A percentile compares a stretch with the other conserved stretches of the same genome.
phyloP scores from a whole-genome alignment of 208 protist species.

The Trypanosoma cruzi region DNA sequence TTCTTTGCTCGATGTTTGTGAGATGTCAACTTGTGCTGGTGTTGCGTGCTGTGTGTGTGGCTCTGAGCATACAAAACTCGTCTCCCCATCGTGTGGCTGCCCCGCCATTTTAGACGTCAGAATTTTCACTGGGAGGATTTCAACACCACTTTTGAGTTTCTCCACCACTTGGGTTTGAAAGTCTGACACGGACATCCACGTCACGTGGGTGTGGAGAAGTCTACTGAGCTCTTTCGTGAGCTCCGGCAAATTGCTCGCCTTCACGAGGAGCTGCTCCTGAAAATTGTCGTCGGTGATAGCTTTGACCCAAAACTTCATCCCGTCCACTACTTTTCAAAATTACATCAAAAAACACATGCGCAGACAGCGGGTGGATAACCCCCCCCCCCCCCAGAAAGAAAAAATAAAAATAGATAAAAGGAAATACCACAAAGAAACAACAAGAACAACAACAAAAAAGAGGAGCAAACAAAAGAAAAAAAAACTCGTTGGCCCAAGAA shows the following conservation, averaged over 20 bases:
- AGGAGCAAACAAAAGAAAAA: neutral
- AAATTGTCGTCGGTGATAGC: conserved; percentile 50
- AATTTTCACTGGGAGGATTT: conserved; percentile 54
- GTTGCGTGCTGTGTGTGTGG: neutral
- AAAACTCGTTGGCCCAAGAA: too few species aligned
- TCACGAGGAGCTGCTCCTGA: conserved; percentile 66
- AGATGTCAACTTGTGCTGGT: neutral
- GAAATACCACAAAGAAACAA: neutral
- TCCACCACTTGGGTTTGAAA: conserved; percentile 65
- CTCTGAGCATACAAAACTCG: conserved; percentile 1
- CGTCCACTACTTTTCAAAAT: neutral
- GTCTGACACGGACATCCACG: conserved; percentile 43
- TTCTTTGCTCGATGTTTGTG: neutral
- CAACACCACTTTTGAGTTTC: conserved; percentile 38
- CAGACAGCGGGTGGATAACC: too few species aligned
- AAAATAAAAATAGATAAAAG: too few species aligned
- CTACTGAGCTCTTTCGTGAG: conserved; percentile 32
- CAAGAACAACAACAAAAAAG: neutral
- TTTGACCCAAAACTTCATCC: conserved; percentile 78
- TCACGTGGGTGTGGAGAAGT: conserved; percentile 43
- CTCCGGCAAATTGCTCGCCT: conserved; percentile 35
- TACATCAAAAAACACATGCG: too few species aligned
- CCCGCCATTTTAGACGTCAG: conserved; percentile 4
- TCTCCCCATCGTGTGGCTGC: neutral
- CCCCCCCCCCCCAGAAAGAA: too few species aligned